Evolutionary conservation across 169 alveolate genomes (phyloP).

Genomic region (Plasmodium malariae): DNA sequence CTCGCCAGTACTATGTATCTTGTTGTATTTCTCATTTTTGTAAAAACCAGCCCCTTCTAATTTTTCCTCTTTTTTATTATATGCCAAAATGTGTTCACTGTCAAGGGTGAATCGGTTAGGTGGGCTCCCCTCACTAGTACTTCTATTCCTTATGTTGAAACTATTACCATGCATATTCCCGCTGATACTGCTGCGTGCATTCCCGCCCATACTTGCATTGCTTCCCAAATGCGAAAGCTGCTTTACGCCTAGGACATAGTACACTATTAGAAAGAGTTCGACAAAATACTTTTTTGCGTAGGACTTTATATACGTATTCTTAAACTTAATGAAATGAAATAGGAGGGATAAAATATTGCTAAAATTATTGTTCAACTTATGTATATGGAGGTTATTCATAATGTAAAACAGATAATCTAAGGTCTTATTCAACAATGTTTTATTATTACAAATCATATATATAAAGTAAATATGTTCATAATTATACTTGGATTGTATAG

Average conservation of each 20-base stretch:
- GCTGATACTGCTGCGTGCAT: background rate
- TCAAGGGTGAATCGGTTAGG: background rate
- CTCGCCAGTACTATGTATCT: too few relatives aligned
- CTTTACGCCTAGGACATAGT: conserved; percentile 54
- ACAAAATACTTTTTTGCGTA: conserved; percentile 27
- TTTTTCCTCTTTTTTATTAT: conserved; percentile 1
- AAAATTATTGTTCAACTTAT: conserved; percentile 31
- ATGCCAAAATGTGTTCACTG: background rate
- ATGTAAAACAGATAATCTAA: conserved; percentile 62
- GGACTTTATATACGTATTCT: conserved; percentile 39
- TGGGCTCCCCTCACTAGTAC: background rate
- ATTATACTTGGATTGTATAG: conserved; percentile 53
- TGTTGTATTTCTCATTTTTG: too few relatives aligned
- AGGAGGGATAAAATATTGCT: conserved; percentile 65
- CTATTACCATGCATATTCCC: background rate
- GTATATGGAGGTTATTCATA: conserved; percentile 21
- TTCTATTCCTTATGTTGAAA: background rate
- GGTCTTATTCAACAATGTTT: conserved; percentile 42
- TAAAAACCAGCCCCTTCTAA: background rate
- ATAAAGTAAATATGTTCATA: conserved; percentile 68
- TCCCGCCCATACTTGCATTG: background rate
- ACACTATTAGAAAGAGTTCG: conserved; percentile 61
- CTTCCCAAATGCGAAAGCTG: conserved; percentile 37
- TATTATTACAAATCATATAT: conserved; percentile 70
- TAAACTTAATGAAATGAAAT: conserved; percentile 55